Evolutionary conservation across 2,329 filamentous ascomycete species (phyloP).

Genomic region (Botrytis galanthina): DNA sequence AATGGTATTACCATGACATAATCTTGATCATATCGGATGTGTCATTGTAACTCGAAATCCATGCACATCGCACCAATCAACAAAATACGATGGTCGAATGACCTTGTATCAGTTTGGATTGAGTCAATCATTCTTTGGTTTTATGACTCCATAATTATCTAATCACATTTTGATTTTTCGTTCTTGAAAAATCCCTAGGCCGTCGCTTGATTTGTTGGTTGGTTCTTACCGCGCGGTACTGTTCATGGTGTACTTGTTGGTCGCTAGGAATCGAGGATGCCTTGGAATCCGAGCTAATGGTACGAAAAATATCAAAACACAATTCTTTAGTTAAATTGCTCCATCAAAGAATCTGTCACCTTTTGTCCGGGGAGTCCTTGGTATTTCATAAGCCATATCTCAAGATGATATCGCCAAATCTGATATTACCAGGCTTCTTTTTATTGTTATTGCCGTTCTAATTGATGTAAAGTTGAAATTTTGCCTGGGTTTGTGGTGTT

Average conservation of each 20-base stretch:
- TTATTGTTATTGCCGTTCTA: neutral
- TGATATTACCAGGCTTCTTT: neutral
- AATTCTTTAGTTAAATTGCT: neutral
- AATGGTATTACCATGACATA: neutral
- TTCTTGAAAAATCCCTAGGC: too few relatives aligned
- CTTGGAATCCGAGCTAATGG: neutral
- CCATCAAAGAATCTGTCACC: neutral
- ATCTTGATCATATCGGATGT: neutral
- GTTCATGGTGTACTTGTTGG: neutral
- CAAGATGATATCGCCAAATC: neutral
- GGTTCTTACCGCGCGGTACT: constrained; percentile 3
- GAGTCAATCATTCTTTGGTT: too few relatives aligned
- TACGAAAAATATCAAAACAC: neutral
- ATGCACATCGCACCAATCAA: neutral
- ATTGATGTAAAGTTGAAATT: neutral
- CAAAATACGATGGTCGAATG: neutral
- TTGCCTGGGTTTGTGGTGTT: neutral
- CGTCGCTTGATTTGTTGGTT: neutral
- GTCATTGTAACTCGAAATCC: neutral
- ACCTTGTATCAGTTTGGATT: neutral
- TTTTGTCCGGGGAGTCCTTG: neutral
- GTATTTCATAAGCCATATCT: neutral
- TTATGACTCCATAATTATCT: neutral
- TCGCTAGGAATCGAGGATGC: neutral
- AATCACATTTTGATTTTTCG: neutral